Conservation (phyloP, 169 alveolate genomes). For the Plasmodium malariae region DNA sequence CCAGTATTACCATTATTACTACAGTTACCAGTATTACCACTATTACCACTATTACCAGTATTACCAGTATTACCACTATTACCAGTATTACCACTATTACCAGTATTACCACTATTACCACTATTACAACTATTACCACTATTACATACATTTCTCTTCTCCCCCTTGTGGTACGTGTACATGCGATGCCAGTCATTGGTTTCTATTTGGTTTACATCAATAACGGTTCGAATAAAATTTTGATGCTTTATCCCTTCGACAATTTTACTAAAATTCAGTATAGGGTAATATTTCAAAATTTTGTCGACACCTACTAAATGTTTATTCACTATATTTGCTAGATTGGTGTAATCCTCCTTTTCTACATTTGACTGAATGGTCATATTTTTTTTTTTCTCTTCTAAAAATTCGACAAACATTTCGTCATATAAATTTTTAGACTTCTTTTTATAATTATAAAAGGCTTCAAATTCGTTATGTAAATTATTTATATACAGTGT, state of each 20-base stretch:
- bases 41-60: too few relatives aligned
- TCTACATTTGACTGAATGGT: slow-evolving; percentile 42
- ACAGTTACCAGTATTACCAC: too few relatives aligned
- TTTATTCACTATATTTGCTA: slow-evolving; percentile 42
- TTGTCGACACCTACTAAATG: slow-evolving; percentile 45
- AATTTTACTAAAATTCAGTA: slow-evolving; percentile 32
- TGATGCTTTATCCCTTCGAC: slow-evolving; percentile 48
- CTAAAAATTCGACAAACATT: slow-evolving; percentile 40
- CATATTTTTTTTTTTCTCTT: slow-evolving; percentile 66
- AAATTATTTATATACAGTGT: slow-evolving; percentile 41
- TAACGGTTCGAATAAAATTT: slow-evolving; percentile 28
- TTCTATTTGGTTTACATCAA: slow-evolving; percentile 24
- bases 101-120: background rate
- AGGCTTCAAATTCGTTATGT: slow-evolving; percentile 69
- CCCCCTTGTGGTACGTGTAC: slow-evolving; percentile 18
- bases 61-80: background rate
- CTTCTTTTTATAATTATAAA: slow-evolving; percentile 56
- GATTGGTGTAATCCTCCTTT: slow-evolving; percentile 59
- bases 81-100: background rate
- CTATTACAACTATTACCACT: background rate
- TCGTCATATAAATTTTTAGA: slow-evolving; percentile 46
- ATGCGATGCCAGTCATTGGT: slow-evolving; percentile 31
- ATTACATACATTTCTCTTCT: background rate
- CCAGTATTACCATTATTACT: too few relatives aligned
- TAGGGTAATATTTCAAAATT: slow-evolving; percentile 33